Conservation (phyloP, 1,284 basidiomycete species). For the Trametes sp. region DNA sequence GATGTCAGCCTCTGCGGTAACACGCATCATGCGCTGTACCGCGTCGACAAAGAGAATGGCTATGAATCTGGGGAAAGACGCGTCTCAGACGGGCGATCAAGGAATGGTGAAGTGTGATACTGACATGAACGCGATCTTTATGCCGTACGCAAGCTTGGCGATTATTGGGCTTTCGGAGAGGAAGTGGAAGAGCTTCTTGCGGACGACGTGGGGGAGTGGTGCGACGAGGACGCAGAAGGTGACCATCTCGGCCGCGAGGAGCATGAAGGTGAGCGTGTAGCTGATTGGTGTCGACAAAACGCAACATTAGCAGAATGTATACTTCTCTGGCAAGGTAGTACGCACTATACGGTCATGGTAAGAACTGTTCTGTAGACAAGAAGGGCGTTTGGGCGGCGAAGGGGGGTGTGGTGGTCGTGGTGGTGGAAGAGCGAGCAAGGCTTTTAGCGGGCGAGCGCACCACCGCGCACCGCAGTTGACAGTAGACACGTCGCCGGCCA, state of each 20-base stretch:
- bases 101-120: constrained; percentile 36
- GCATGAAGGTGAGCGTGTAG: constrained; percentile 79
- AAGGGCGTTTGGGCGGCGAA: neutral
- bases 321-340: constrained; percentile 6
- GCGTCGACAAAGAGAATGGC: constrained; percentile 90
- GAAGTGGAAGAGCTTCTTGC: constrained; percentile 79
- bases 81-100: constrained; percentile 7
- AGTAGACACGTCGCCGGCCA: constrained; percentile 30
- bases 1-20: constrained; percentile 77
- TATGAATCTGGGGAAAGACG: constrained; percentile 69
- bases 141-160: constrained; percentile 79
- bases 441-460: constrained; percentile 10
- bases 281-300: constrained; percentile 44
- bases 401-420: constrained; percentile 7
- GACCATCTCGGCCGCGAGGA: constrained; percentile 80
- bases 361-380: neutral
- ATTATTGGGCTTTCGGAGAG: constrained; percentile 73
- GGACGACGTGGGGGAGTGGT: constrained; percentile 79
- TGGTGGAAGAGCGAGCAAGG: constrained; percentile 3
- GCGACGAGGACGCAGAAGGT: constrained; percentile 79
- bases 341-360: constrained; percentile 78
- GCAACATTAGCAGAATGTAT: constrained; percentile 7
- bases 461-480: constrained; percentile 10
- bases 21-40: constrained; percentile 91
- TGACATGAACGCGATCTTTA: constrained; percentile 96